Conservation (phyloP, 179 eudicot species). For the Amaranthus tricolor region DNA sequence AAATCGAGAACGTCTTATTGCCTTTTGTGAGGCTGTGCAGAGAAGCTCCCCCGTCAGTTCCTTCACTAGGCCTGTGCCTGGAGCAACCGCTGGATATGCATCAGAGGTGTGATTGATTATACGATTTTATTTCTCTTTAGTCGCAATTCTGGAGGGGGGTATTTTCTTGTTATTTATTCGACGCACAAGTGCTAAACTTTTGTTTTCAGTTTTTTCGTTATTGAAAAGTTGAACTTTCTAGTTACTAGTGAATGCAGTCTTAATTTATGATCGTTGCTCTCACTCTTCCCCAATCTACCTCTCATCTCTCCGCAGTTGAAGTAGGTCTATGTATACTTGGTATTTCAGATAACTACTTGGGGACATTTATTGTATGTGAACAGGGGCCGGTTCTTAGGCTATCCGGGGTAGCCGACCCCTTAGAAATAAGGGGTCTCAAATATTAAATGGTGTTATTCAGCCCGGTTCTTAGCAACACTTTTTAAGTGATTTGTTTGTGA, state of each 20-base stretch:
- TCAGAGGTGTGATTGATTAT: conserved; percentile 61
- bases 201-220: neutral
- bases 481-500: too few species aligned
- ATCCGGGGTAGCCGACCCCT: too few species aligned
- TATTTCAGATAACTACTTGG: neutral
- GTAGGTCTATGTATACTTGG: neutral
- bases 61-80: conserved; percentile 79
- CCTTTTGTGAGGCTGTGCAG: conserved; percentile 97
- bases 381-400: too few species aligned
- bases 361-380: neutral
- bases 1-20: conserved; percentile 70
- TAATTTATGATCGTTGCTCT: neutral
- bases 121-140: neutral
- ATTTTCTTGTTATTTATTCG: neutral
- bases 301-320: neutral
- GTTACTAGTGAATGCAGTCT: neutral
- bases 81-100: conserved; percentile 91
- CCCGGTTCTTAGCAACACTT: too few species aligned
- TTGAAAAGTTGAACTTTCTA: neutral
- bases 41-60: conserved; percentile 92
- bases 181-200: neutral
- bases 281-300: too few species aligned
- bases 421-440: too few species aligned
- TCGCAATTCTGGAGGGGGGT: neutral
- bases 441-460: too few species aligned